Evolutionary conservation across 2,329 filamentous ascomycete genomes (phyloP).

Genomic region (Coniella vitis): DNA sequence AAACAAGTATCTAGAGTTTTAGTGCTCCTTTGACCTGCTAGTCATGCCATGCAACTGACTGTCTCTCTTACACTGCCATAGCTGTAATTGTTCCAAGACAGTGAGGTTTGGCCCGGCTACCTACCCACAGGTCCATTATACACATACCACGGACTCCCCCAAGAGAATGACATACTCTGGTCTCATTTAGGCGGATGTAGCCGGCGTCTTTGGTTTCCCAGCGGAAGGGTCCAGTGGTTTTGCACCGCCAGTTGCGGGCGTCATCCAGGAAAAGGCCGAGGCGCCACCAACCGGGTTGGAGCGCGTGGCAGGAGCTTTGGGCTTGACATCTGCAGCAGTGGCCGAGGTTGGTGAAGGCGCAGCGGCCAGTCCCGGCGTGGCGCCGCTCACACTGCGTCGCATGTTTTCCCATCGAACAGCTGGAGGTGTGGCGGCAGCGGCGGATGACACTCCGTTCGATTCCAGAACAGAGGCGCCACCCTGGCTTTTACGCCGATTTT

Average conservation of each 20-base stretch:
- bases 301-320: slow-evolving; percentile 25
- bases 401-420: slow-evolving; percentile 43
- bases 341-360: slow-evolving; percentile 12
- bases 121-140: no score
- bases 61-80: neutral
- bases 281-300: slow-evolving; percentile 84
- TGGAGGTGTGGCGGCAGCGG: slow-evolving; percentile 16
- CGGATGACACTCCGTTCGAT: slow-evolving; percentile 18
- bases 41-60: neutral
- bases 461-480: slow-evolving; percentile 25
- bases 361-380: slow-evolving; percentile 21
- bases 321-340: slow-evolving; percentile 28
- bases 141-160: neutral
- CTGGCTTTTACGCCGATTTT: slow-evolving; percentile 50
- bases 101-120: no score
- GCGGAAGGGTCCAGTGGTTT: slow-evolving; percentile 9
- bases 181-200: slow-evolving; percentile 16
- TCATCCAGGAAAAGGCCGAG: slow-evolving; percentile 92
- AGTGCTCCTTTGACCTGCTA: no score
- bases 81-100: no score
- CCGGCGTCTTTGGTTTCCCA: slow-evolving; percentile 36
- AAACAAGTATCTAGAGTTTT: no score
- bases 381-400: slow-evolving; percentile 40
- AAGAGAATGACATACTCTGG: no score
- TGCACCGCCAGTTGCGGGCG: slow-evolving; percentile 30